These are phyloP conservation scores for Cyberlindnera sargentensis DNA, from an alignment of 805 yeast genomes.

Conservation along the genomic window DNA sequence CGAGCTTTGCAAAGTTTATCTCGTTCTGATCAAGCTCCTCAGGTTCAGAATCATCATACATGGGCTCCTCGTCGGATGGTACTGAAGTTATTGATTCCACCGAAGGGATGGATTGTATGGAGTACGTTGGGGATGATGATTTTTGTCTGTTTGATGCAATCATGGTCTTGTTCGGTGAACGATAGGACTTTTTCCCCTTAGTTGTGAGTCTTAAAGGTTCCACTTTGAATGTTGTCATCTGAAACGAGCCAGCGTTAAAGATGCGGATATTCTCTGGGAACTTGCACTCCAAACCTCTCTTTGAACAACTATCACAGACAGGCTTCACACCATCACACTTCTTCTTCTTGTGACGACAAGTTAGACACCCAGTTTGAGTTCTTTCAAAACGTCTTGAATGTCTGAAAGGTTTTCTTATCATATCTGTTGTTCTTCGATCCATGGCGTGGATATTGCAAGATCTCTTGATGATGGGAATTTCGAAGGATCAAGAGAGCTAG, in stretches of 20 bases:
- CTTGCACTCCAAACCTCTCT: slow-evolving; percentile 19
- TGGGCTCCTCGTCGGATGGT: no score
- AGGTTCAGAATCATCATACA: no score
- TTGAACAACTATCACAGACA: slow-evolving; percentile 19
- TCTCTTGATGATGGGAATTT: background rate
- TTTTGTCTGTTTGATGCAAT: no score
- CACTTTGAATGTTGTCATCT: background rate
- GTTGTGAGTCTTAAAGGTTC: background rate
- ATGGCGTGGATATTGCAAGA: no score
- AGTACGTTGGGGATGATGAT: no score
- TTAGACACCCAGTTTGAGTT: slow-evolving; percentile 24
- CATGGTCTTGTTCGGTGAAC: no score
- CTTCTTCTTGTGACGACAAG: slow-evolving; percentile 25
- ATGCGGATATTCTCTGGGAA: slow-evolving; percentile 23
- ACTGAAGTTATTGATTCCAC: no score
- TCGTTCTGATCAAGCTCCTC: no score
- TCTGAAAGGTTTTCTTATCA: slow-evolving; percentile 12
- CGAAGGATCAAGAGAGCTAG: no score
- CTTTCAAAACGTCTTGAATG: slow-evolving; percentile 23
- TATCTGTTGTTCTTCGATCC: background rate
- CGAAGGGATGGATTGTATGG: no score
- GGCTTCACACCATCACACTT: slow-evolving; percentile 24
- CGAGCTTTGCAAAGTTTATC: background rate
- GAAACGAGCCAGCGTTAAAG: slow-evolving; percentile 8
- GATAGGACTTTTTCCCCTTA: background rate